These are phyloP conservation scores for Dissophora ornata DNA, from an alignment of 192 early-diverging fungal species.

Conservation along the genomic window DNA sequence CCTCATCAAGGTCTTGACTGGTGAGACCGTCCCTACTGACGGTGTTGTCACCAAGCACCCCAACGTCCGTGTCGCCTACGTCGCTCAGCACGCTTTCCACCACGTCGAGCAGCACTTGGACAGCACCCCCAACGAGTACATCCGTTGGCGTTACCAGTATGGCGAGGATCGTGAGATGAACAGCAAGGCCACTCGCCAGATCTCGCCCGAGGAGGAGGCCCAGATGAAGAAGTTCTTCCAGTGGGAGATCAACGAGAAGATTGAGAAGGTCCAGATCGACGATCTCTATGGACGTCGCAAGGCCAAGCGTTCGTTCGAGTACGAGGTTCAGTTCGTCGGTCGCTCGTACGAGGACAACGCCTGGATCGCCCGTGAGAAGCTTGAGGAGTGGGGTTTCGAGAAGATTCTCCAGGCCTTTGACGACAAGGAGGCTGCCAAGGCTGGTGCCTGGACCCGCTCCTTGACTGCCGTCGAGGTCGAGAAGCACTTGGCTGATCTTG, in stretches of 20 bases:
- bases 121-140: constrained; percentile 63
- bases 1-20: constrained; percentile 75
- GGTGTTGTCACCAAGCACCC: constrained; percentile 86
- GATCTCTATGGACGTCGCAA: constrained; percentile 74
- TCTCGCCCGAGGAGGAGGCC: constrained; percentile 72
- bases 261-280: constrained; percentile 63
- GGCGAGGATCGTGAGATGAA: constrained; percentile 83
- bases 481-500: constrained; percentile 82
- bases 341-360: constrained; percentile 81
- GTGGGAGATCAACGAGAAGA: constrained; percentile 59
- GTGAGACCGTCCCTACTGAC: constrained; percentile 76
- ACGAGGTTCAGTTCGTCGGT: constrained; percentile 78
- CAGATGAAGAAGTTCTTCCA: constrained; percentile 58
- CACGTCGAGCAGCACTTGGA: constrained; percentile 87
- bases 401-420: constrained; percentile 71
- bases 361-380: constrained; percentile 75
- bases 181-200: constrained; percentile 77
- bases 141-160: constrained; percentile 83
- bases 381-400: constrained; percentile 80
- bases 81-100: constrained; percentile 90
- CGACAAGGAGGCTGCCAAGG: constrained; percentile 74
- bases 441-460: constrained; percentile 76
- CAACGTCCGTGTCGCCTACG: constrained; percentile 86
- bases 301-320: constrained; percentile 74
- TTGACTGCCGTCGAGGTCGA: constrained; percentile 76